Conservation (phyloP, 1,284 basidiomycete species). For the Ustilago lituana region DNA sequence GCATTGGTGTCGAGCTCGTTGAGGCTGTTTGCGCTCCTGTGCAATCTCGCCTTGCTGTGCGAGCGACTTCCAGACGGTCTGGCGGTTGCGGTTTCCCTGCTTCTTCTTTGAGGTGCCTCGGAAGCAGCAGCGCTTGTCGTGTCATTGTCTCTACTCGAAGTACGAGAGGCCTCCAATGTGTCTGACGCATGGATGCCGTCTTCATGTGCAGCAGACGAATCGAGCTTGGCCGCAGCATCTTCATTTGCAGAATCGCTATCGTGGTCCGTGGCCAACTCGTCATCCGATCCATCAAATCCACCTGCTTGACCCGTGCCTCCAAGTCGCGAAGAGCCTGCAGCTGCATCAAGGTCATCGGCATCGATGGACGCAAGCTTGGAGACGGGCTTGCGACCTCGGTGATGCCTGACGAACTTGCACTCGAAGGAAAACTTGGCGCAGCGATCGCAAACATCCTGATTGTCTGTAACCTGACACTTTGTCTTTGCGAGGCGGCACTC, state of each 20-base stretch:
- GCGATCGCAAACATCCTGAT: slow-evolving; percentile 35
- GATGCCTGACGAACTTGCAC: slow-evolving; percentile 43
- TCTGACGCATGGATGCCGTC: slow-evolving; percentile 1
- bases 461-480: slow-evolving; percentile 38
- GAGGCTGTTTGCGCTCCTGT: slow-evolving; percentile 15
- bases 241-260: slow-evolving; percentile 26
- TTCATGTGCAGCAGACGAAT: background rate
- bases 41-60: slow-evolving; percentile 29
- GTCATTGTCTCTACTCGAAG: slow-evolving; percentile 5
- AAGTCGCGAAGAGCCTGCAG: slow-evolving; percentile 3
- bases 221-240: slow-evolving; percentile 2
- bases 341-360: slow-evolving; percentile 23
- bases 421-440: slow-evolving; percentile 46
- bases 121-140: background rate
- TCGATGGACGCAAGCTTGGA: slow-evolving; percentile 40
- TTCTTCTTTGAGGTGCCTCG: slow-evolving; percentile 9
- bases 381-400: slow-evolving; percentile 41
- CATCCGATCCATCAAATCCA: too few relatives aligned
- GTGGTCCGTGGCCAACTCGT: slow-evolving; percentile 24
- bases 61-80: slow-evolving; percentile 15
- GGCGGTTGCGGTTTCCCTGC: slow-evolving; percentile 8
- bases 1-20: slow-evolving; percentile 42
- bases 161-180: background rate
- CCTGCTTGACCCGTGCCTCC: too few relatives aligned
- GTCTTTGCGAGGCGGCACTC: slow-evolving; percentile 48